These are phyloP conservation scores for Aphanomyces stellatus DNA, from an alignment of 352 stramenopile species.

Conservation along the genomic window DNA sequence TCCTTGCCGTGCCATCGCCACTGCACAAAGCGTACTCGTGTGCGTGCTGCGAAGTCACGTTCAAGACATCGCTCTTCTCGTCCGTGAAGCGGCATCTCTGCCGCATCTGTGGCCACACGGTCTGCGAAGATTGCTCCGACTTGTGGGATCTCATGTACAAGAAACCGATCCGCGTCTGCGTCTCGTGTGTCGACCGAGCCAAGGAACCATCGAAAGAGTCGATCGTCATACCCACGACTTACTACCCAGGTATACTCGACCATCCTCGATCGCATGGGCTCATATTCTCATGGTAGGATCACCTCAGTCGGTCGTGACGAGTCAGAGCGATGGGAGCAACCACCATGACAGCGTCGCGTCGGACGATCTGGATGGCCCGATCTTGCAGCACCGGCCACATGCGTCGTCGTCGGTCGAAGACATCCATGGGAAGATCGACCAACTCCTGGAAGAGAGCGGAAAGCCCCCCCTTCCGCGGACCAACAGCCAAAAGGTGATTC, in stretches of 20 bases:
- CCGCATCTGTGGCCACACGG: conserved; percentile 14
- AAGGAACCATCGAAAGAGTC: neutral
- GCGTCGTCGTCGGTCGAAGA: no score
- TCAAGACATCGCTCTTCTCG: conserved; percentile 1
- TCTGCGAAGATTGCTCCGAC: conserved; percentile 3
- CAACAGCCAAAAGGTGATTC: neutral
- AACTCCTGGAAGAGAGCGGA: neutral
- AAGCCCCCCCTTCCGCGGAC: neutral
- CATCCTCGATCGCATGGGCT: neutral
- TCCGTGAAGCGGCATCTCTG: conserved; percentile 7
- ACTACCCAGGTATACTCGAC: neutral
- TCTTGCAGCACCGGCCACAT: no score
- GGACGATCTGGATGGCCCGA: no score
- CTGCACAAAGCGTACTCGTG: neutral
- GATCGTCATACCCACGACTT: neutral
- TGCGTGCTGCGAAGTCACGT: neutral
- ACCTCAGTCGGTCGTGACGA: neutral
- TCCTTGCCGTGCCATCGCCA: neutral
- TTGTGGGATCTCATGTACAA: conserved; percentile 1
- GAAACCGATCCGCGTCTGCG: neutral
- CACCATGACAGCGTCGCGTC: neutral
- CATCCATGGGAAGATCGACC: neutral
- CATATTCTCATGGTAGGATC: neutral
- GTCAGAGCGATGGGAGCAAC: neutral
- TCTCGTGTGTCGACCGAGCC: conserved; percentile 2